Evolutionary conservation across 805 yeast genomes (phyloP).

Genomic region (Candida railenensis): DNA sequence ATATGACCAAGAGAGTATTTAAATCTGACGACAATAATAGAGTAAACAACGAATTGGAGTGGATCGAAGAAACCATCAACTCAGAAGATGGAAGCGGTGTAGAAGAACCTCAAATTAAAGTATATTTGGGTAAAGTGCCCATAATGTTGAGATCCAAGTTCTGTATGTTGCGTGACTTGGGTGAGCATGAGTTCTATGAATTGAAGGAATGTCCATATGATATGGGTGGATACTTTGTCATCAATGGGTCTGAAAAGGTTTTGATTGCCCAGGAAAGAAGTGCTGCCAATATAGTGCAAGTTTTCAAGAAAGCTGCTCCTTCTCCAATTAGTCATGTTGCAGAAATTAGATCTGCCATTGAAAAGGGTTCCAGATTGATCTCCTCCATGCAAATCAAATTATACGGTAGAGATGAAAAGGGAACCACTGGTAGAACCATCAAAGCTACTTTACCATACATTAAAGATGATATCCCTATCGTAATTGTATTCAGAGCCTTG

Average conservation of each 20-base stretch:
- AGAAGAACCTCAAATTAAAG: constrained; percentile 67
- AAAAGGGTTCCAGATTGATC: constrained; percentile 94
- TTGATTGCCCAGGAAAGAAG: constrained; percentile 98
- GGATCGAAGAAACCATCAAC: constrained; percentile 50
- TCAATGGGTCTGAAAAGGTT: constrained; percentile 97
- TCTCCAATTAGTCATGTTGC: constrained; percentile 96
- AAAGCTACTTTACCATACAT: constrained; percentile 96
- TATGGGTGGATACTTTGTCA: constrained; percentile 99
- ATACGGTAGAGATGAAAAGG: constrained; percentile 76
- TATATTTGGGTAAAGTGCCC: constrained; percentile 95
- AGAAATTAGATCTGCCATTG: constrained; percentile 94
- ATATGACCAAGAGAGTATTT: constrained; percentile 87
- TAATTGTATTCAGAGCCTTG: constrained; percentile 93
- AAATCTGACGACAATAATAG: constrained; percentile 73
- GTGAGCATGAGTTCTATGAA: constrained; percentile 91
- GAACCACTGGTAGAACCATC: constrained; percentile 73
- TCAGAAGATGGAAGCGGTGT: constrained; percentile 30
- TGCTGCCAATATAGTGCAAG: constrained; percentile 98
- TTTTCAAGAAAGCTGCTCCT: constrained; percentile 95
- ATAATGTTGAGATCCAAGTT: constrained; percentile 96
- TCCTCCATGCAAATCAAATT: constrained; percentile 92
- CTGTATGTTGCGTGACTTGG: constrained; percentile 85
- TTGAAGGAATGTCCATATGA: constrained; percentile 98
- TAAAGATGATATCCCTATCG: constrained; percentile 95
- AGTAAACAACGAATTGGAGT: constrained; percentile 42